A percentile compares a stretch with the other conserved stretches of the same genome.
These are phyloP conservation scores for Coemansia interrupta DNA, from an alignment of 192 early-diverging fungal genomes.

Conservation along the genomic window DNA sequence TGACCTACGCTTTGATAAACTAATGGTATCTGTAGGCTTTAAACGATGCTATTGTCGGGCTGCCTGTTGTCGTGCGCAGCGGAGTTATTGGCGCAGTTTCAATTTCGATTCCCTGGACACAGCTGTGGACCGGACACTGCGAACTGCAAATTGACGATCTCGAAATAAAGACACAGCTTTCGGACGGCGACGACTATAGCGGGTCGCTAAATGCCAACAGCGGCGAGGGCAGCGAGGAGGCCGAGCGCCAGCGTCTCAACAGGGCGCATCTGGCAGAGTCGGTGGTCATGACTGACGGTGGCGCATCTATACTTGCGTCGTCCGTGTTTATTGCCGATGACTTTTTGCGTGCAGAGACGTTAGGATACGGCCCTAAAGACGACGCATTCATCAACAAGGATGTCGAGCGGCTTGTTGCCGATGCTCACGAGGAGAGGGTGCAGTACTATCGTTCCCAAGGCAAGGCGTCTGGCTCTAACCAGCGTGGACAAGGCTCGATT, in stretches of 20 bases:
- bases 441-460: conserved; percentile 34
- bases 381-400: conserved; percentile 52
- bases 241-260: conserved; percentile 10
- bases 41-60: conserved; percentile 64
- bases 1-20: not conserved
- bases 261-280: conserved; percentile 30
- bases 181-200: conserved; percentile 13
- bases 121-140: conserved; percentile 78
- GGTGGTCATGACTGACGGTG: conserved; percentile 54
- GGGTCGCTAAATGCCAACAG: conserved; percentile 9
- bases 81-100: conserved; percentile 68
- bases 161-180: conserved; percentile 49
- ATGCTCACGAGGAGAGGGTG: conserved; percentile 44
- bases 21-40: conserved; percentile 57
- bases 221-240: conserved; percentile 9
- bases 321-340: conserved; percentile 86
- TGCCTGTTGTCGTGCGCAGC: conserved; percentile 66
- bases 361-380: conserved; percentile 63
- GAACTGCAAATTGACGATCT: conserved; percentile 70
- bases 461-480: not conserved
- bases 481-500: not conserved
- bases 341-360: conserved; percentile 68
- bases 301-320: conserved; percentile 67
- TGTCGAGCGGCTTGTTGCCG: conserved; percentile 49
- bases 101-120: conserved; percentile 76